Percentiles rank a stretch among this genome's conserved stretches.
Conservation (phyloP, 257 asterid genomes). For the Eustoma russellianum region DNA sequence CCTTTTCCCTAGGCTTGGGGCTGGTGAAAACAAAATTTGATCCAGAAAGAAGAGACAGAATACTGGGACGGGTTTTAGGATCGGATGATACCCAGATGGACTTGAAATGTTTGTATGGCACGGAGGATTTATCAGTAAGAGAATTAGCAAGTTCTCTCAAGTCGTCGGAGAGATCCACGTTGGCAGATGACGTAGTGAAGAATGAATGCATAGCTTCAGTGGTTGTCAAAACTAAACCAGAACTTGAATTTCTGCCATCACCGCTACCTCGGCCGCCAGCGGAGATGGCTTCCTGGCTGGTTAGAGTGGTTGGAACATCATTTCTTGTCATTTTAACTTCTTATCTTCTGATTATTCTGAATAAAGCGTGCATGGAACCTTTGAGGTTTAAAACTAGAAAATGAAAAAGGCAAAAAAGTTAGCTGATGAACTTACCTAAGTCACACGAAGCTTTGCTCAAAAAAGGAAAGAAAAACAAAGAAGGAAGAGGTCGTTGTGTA, state of each 20-base stretch:
- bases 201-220: constrained; percentile 52
- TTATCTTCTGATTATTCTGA: no score
- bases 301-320: constrained; percentile 17
- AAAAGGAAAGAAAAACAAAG: no score
- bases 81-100: constrained; percentile 54
- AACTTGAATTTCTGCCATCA: neutral
- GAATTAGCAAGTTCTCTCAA: constrained; percentile 52
- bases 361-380: no score
- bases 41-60: constrained; percentile 36
- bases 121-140: constrained; percentile 28
- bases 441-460: no score
- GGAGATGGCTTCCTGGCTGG: constrained; percentile 11
- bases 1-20: constrained; percentile 87
- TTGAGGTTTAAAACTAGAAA: no score
- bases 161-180: constrained; percentile 38
- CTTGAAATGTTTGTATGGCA: constrained; percentile 56
- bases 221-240: constrained; percentile 38
- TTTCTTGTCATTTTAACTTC: constrained; percentile 5
- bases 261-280: constrained; percentile 6
- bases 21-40: constrained; percentile 48
- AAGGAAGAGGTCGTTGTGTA: no score
- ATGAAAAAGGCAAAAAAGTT: no score
- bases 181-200: constrained; percentile 38
- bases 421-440: no score
- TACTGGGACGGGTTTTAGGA: constrained; percentile 34